A percentile compares a stretch with the other conserved stretches of the same genome.
phyloP scores from a whole-genome alignment of 108 stramenopile species.

The Fragilariopsis cylindrus region DNA sequence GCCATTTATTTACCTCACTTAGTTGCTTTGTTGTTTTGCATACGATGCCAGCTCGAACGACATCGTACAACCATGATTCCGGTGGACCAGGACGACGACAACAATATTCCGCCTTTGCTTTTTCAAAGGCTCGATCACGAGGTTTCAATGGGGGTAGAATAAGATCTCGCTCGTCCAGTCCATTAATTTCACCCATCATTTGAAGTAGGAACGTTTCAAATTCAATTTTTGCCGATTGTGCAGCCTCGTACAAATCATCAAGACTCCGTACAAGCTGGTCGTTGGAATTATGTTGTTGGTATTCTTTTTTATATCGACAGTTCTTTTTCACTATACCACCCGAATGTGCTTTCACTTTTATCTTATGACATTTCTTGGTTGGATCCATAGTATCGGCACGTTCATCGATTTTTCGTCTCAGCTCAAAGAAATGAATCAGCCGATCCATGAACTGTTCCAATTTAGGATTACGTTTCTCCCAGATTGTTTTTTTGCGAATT shows the following conservation, averaged over 20 bases:
- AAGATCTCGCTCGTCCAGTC: slow-evolving; percentile 11
- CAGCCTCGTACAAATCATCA: slow-evolving; percentile 38
- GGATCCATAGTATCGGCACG: slow-evolving; percentile 31
- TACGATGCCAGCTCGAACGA: slow-evolving; percentile 27
- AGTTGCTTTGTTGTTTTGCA: slow-evolving; percentile 42
- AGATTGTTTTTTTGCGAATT: background rate
- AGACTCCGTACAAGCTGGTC: slow-evolving; percentile 29
- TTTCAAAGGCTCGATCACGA: slow-evolving; percentile 32
- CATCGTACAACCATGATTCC: slow-evolving; percentile 46
- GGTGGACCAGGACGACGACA: slow-evolving; percentile 29
- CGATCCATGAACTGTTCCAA: slow-evolving; percentile 43
- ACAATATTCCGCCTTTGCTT: slow-evolving; percentile 32
- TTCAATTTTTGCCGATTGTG: slow-evolving; percentile 18
- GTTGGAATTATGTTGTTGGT: slow-evolving; percentile 24
- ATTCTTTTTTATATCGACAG: slow-evolving; percentile 29
- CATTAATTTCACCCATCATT: slow-evolving; percentile 25
- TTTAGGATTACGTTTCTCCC: slow-evolving; percentile 29
- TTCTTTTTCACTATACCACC: slow-evolving; percentile 22
- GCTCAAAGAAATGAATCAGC: slow-evolving; percentile 34
- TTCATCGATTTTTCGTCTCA: slow-evolving; percentile 33
- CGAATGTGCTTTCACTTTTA: slow-evolving; percentile 31
- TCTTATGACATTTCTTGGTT: slow-evolving; percentile 17
- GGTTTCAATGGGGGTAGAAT: slow-evolving; percentile 27
- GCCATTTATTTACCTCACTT: slow-evolving; percentile 41
- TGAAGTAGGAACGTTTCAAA: slow-evolving; percentile 19